phyloP scores from a whole-genome alignment of 2,329 filamentous ascomycete genomes.

The Beauveria sp. region DNA sequence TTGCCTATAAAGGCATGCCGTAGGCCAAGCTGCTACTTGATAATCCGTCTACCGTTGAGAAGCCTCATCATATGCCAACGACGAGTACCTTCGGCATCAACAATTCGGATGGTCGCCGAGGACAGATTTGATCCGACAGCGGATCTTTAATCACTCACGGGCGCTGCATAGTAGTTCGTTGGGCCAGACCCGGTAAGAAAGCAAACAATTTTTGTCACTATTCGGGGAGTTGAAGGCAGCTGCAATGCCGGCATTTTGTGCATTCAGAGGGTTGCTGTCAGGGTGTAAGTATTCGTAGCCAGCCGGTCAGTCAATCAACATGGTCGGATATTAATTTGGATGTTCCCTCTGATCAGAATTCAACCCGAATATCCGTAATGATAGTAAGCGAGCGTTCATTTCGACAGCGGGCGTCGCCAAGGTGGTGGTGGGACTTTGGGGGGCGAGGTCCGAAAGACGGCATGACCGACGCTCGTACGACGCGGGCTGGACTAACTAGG shows the following conservation, averaged over 20 bases:
- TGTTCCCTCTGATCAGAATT: neutral
- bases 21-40: neutral
- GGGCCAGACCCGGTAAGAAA: too few relatives aligned
- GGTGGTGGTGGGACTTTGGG: neutral
- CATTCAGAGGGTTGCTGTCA: neutral
- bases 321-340: neutral
- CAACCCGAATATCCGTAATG: neutral
- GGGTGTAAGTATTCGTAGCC: neutral
- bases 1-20: neutral
- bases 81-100: too few relatives aligned
- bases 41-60: neutral
- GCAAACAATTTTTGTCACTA: too few relatives aligned
- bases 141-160: too few relatives aligned
- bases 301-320: neutral
- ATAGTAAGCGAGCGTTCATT: neutral
- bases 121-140: too few relatives aligned
- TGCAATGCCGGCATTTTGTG: neutral
- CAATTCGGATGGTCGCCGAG: too few relatives aligned
- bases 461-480: constrained; percentile 8
- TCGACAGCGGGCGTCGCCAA: neutral
- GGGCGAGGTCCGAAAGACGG: neutral
- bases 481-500: neutral
- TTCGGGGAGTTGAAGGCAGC: neutral
- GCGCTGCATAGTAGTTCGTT: too few relatives aligned
- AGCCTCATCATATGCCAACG: too few relatives aligned